Conservation (phyloP, 257 asterid species). For the Fraxinus pennsylvanica region DNA sequence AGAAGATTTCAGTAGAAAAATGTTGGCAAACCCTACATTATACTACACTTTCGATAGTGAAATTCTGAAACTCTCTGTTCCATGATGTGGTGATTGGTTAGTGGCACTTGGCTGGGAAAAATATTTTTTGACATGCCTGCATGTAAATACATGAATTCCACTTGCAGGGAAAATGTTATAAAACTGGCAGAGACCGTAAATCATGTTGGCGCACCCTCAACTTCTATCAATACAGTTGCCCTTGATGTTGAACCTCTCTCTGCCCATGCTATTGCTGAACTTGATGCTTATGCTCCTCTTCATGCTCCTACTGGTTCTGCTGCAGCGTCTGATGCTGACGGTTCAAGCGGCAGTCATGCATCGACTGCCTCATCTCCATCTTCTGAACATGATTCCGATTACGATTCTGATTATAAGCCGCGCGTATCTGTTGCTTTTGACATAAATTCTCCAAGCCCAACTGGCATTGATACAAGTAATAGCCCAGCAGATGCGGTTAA, state of each 20-base stretch:
- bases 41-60: not conserved
- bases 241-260: slow-evolving; percentile 28
- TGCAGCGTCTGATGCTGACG: slow-evolving; percentile 43
- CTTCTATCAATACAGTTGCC: slow-evolving; percentile 38
- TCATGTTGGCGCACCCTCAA: slow-evolving; percentile 30
- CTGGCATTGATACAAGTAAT: slow-evolving; percentile 41
- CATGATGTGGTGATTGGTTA: slow-evolving; percentile 9
- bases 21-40: slow-evolving; percentile 2
- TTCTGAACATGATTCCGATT: slow-evolving; percentile 50
- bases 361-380: slow-evolving; percentile 46
- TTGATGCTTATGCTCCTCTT: slow-evolving; percentile 34
- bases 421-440: slow-evolving; percentile 34
- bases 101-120: slow-evolving; percentile 18
- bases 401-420: slow-evolving; percentile 68
- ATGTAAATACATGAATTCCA: slow-evolving; percentile 24
- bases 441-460: slow-evolving; percentile 35
- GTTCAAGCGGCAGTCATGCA: slow-evolving; percentile 57
- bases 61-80: not conserved
- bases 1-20: slow-evolving; percentile 19
- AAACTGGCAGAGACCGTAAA: slow-evolving; percentile 68
- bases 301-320: slow-evolving; percentile 28
- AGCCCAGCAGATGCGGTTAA: slow-evolving; percentile 95
- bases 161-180: slow-evolving; percentile 58
- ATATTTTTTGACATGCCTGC: slow-evolving; percentile 22
- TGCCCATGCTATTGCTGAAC: slow-evolving; percentile 25